Evolutionary conservation across 2,329 filamentous ascomycete genomes (phyloP).

Genomic region (Aspergillus phoenicis): DNA sequence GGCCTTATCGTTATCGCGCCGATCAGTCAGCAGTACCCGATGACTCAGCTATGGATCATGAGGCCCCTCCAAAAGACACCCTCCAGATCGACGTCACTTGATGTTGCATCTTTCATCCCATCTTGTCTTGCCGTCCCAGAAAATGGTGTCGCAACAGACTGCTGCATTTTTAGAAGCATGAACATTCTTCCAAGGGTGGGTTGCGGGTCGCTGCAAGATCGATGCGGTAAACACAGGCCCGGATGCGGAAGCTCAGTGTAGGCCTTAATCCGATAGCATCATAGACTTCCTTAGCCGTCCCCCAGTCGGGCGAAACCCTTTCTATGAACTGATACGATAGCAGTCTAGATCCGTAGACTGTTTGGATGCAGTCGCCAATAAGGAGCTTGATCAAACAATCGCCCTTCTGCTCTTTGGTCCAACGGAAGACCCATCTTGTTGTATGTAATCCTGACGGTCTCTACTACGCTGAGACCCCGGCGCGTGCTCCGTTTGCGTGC

Average conservation of each 20-base stretch:
- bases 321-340: not conserved
- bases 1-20: constrained; percentile 2
- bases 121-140: not conserved
- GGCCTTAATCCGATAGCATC: constrained; percentile 13
- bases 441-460: constrained; percentile 38
- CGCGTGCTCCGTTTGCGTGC: constrained; percentile 33
- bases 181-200: constrained; percentile 2
- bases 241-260: constrained; percentile 29
- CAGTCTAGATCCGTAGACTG: constrained; percentile 2
- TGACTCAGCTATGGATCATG: not conserved
- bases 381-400: not conserved
- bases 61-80: not conserved
- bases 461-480: constrained; percentile 30
- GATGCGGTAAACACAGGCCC: constrained; percentile 30
- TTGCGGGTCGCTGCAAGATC: constrained; percentile 1
- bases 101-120: not conserved
- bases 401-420: not conserved
- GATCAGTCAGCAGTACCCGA: not conserved
- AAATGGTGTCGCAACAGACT: not conserved
- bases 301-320: not conserved
- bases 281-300: constrained; percentile 11
- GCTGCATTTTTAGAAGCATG: not conserved
- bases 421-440: not conserved
- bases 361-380: constrained; percentile 13
- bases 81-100: constrained; percentile 6